Evolutionary conservation across 2,329 filamentous ascomycete species (phyloP), one percentile per base, ranked within the genome.

Genomic region (Periconia sp.): DNA sequence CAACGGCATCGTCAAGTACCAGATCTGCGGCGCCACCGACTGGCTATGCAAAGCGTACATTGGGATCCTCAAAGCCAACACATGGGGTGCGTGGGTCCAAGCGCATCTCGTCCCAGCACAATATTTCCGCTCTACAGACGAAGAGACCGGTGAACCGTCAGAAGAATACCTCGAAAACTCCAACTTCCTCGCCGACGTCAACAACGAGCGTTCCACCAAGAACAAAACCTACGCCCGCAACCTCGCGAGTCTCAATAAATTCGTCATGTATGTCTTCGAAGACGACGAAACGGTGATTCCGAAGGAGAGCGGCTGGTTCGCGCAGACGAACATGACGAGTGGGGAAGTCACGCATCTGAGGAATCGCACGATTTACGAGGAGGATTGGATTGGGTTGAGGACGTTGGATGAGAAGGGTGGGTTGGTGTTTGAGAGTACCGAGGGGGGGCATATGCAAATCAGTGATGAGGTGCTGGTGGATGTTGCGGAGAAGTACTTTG

Each of bases 111-210:
- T 99, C 3, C 94, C 94, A 0, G 93, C 94, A 31, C 94, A 99
- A 78, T 99, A 99, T 79, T 97, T 89, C 79, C 88, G 93, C 49
- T 85, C 92, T 60, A 83, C 74, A 2, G 74, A 81, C 84, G 52
- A 56, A 72, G 79, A 53, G 77, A 92, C 70, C 75, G 91, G 72
- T 18, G 58, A 71, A 57, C 68, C 73, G 11, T 70, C 69, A 2
- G 83, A 86, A 1, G 76, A 80, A 30, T 99, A 97, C 70, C 82
- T 97, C 18, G 84, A 87, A 61, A 73, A 85, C 69, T 94, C 90
- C 64, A 93, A 92, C 71, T 97, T 95, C 74, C 80, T 99, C 9
- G 94, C 93, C 10, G 93, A 97, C 70, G 88, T 97, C 76, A 99
- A 99, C 76, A 97, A 97, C 73, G 94, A 99, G 82, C 83, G 92